Evolutionary conservation across 116 monocot species (phyloP).

Genomic region (Trichopus zeylanicus): DNA sequence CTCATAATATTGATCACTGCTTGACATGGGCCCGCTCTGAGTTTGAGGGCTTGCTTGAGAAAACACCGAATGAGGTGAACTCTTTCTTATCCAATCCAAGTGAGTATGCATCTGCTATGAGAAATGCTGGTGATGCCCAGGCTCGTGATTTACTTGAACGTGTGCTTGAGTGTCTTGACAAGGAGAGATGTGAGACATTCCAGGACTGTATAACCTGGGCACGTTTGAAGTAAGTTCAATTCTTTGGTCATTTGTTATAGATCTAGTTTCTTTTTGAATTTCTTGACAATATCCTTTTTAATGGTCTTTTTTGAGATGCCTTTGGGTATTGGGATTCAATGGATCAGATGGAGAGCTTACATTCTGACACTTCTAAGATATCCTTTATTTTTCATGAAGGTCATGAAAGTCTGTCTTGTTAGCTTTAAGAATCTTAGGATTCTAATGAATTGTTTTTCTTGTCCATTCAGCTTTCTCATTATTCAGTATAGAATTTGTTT

Average conservation of each 20-base stretch:
- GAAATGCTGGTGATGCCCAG: conserved; percentile 32
- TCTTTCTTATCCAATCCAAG: conserved; percentile 27
- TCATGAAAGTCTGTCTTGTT: too few relatives aligned
- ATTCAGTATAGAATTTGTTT: too few relatives aligned
- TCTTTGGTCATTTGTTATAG: background rate
- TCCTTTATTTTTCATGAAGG: too few relatives aligned
- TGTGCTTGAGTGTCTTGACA: conserved; percentile 29
- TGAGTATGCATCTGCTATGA: conserved; percentile 29
- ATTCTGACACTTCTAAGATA: too few relatives aligned
- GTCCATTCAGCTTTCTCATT: background rate
- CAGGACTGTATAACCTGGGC: conserved; percentile 45
- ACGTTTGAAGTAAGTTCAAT: conserved; percentile 26
- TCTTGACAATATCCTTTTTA: background rate
- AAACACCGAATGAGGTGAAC: conserved; percentile 17
- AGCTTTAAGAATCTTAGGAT: too few relatives aligned
- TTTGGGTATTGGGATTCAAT: too few relatives aligned
- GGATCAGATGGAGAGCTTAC: too few relatives aligned
- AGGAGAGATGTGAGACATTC: conserved; percentile 40
- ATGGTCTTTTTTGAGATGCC: too few relatives aligned
- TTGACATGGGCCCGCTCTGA: conserved; percentile 51
- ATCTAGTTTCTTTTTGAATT: too few relatives aligned
- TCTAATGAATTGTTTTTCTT: too few relatives aligned
- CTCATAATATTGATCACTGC: conserved; percentile 46
- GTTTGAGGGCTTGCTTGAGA: conserved; percentile 45
- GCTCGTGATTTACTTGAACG: conserved; percentile 31